Conservation (phyloP, 202 grass and related monocot genomes). For the Zizania palustris region DNA sequence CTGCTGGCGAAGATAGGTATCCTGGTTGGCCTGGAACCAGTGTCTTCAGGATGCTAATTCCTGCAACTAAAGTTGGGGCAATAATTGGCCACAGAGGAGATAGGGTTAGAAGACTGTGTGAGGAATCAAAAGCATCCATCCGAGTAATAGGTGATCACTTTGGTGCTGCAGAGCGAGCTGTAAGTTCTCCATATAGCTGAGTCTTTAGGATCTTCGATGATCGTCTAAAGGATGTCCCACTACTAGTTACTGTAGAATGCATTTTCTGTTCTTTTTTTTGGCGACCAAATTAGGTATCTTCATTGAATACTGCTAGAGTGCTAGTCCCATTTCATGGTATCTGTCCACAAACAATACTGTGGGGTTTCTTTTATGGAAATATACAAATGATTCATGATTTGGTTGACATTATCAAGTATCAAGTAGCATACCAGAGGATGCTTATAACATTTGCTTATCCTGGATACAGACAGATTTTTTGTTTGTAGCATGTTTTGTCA, state of each 20-base stretch:
- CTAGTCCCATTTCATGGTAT: not conserved
- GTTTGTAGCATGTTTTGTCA: slow-evolving; percentile 11
- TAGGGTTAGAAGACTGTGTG: slow-evolving; percentile 56
- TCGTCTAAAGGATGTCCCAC: not conserved
- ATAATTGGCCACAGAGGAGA: slow-evolving; percentile 62
- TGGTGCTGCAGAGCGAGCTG: slow-evolving; percentile 48
- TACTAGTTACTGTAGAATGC: not conserved
- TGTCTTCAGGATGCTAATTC: slow-evolving; percentile 65
- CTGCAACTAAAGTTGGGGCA: slow-evolving; percentile 42
- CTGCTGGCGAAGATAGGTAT: slow-evolving; percentile 47
- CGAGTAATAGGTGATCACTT: slow-evolving; percentile 58
- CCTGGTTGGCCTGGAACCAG: slow-evolving; percentile 69
- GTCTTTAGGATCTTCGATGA: not conserved
- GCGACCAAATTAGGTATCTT: not conserved
- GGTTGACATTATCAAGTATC: slow-evolving; percentile 1
- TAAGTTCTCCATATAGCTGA: slow-evolving; percentile 39
- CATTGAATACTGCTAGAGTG: not conserved
- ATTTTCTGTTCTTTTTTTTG: not conserved
- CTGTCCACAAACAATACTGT: not conserved
- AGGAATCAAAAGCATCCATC: slow-evolving; percentile 58
- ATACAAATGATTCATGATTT: slow-evolving; percentile 20
- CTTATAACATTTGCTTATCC: not conserved
- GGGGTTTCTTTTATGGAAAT: not conserved
- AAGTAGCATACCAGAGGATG: not conserved
- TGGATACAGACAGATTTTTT: not conserved